These are phyloP conservation scores for Diospyros kaki DNA, from an alignment of 148 eudicot species.

Conservation along the genomic window DNA sequence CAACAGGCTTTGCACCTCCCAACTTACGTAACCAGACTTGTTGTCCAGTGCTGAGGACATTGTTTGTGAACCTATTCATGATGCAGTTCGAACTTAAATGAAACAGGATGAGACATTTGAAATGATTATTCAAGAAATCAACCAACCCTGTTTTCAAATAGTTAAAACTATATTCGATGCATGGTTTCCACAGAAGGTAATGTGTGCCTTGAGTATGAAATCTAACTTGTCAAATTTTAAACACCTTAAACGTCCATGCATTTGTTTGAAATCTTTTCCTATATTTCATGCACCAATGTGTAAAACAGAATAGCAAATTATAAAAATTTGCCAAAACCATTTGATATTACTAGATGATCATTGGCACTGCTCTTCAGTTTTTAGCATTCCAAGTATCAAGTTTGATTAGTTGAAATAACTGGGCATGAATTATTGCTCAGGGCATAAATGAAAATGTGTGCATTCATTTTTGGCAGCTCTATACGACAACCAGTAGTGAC, in stretches of 20 bases:
- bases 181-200: not conserved
- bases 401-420: not conserved
- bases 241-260: too few relatives aligned
- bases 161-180: not conserved
- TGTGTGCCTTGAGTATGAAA: not conserved
- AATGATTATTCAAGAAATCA: not conserved
- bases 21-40: slow-evolving; percentile 87
- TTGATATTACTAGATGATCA: not conserved
- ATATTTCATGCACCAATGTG: not conserved
- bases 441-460: not conserved
- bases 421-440: not conserved
- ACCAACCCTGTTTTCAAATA: slow-evolving; percentile 2
- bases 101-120: not conserved
- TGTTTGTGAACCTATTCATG: slow-evolving; percentile 77
- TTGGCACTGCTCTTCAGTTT: not conserved
- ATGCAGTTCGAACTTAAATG: slow-evolving; percentile 2
- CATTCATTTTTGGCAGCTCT: not conserved
- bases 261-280: too few relatives aligned
- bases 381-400: not conserved
- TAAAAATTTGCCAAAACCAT: not conserved
- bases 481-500: not conserved
- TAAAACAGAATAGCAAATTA: not conserved
- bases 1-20: slow-evolving; percentile 92
- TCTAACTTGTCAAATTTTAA: slow-evolving; percentile 1
- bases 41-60: slow-evolving; percentile 94